Percentiles rank a stretch among this genome's conserved stretches.
Evolutionary conservation across 2,329 filamentous ascomycete species (phyloP).

Genomic region (Alternaria gansuensis): DNA sequence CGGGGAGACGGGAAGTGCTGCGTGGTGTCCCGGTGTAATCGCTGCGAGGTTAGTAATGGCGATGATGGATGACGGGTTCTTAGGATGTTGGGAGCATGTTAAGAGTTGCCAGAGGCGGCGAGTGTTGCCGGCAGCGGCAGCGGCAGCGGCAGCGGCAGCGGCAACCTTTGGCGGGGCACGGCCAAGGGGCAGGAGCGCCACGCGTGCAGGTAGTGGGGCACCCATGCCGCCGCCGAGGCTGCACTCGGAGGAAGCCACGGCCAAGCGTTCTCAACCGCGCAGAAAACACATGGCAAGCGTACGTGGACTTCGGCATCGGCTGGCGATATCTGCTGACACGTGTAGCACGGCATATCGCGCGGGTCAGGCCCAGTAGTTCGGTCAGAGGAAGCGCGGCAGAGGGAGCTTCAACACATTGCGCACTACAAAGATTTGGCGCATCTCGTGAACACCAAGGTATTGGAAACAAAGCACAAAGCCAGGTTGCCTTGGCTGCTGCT

Average conservation of each 20-base stretch:
- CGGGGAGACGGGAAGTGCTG: slow-evolving; percentile 21
- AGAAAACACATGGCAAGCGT: slow-evolving; percentile 54
- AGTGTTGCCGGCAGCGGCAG: slow-evolving; percentile 9
- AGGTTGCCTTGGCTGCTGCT: background rate
- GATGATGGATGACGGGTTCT: slow-evolving; percentile 29
- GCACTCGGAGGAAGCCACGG: slow-evolving; percentile 27
- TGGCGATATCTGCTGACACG: slow-evolving; percentile 24
- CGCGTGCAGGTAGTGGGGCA: slow-evolving; percentile 43
- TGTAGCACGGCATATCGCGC: slow-evolving; percentile 84
- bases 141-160: too few species aligned
- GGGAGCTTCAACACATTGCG: slow-evolving; percentile 78
- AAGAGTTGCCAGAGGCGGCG: slow-evolving; percentile 21
- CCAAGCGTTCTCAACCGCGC: slow-evolving; percentile 15
- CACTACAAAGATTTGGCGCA: slow-evolving; percentile 77
- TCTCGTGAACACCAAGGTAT: slow-evolving; percentile 71
- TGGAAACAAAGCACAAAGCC: background rate
- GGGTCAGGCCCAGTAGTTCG: slow-evolving; percentile 60
- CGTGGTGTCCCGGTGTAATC: slow-evolving; percentile 36
- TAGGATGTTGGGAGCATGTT: slow-evolving; percentile 33
- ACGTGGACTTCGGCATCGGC: slow-evolving; percentile 27
- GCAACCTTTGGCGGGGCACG: slow-evolving; percentile 28
- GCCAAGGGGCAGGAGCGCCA: slow-evolving; percentile 36
- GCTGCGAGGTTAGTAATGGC: slow-evolving; percentile 49
- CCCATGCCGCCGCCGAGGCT: slow-evolving; percentile 39
- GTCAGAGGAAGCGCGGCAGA: slow-evolving; percentile 74